These are phyloP conservation scores for Scytalidium sp. DNA, from an alignment of 2,329 filamentous ascomycete genomes.

Conservation along the genomic window DNA sequence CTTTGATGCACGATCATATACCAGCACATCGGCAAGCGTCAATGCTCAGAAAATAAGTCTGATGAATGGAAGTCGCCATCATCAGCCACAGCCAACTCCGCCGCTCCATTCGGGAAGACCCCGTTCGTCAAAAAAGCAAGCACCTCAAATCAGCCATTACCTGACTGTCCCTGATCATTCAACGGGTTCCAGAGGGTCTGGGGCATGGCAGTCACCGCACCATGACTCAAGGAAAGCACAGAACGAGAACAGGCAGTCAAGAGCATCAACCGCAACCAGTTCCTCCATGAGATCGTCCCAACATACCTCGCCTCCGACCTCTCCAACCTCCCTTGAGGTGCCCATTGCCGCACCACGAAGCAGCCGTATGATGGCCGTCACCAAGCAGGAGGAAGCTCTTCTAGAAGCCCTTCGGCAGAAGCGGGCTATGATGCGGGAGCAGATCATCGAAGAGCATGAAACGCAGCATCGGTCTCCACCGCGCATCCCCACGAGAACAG, in stretches of 20 bases:
- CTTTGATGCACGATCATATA: not conserved
- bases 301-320: conserved; percentile 26
- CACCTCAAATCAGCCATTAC: conserved; percentile 7
- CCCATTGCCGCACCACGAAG: conserved; percentile 11
- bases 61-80: not conserved
- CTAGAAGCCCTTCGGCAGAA: conserved; percentile 47
- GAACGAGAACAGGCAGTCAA: conserved; percentile 6
- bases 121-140: conserved; percentile 5
- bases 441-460: conserved; percentile 31
- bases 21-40: not conserved
- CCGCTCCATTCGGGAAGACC: conserved; percentile 1
- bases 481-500: conserved; percentile 2
- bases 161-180: conserved; percentile 16
- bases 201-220: conserved; percentile 8
- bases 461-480: conserved; percentile 18
- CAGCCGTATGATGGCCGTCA: conserved; percentile 44
- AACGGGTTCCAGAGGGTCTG: conserved; percentile 8
- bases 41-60: not conserved
- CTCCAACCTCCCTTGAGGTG: conserved; percentile 22
- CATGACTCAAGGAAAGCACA: conserved; percentile 2
- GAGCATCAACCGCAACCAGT: conserved; percentile 5
- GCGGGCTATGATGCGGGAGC: conserved; percentile 41
- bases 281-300: conserved; percentile 12
- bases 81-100: not conserved
- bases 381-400: conserved; percentile 48